Percentiles rank a stretch among this genome's conserved stretches.
phyloP scores from a whole-genome alignment of 2,329 filamentous ascomycete genomes.

The Juglanconis juglandina region DNA sequence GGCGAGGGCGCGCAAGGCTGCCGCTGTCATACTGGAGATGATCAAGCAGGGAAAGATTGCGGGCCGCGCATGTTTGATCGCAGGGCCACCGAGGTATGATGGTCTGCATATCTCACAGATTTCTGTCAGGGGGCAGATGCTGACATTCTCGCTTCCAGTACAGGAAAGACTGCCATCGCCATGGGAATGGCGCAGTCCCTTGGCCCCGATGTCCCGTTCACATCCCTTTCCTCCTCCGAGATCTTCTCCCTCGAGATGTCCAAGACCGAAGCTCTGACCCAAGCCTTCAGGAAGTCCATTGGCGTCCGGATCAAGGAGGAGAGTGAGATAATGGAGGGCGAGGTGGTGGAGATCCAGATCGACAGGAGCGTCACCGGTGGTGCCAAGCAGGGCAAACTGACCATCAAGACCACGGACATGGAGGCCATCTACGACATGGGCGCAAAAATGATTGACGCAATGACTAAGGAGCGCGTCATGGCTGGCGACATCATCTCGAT shows the following conservation, averaged over 20 bases:
- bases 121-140: background rate
- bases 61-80: slow-evolving; percentile 88
- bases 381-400: slow-evolving; percentile 97
- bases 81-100: slow-evolving; percentile 76
- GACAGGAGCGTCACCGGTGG: slow-evolving; percentile 94
- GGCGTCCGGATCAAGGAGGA: slow-evolving; percentile 98
- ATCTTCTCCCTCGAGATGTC: slow-evolving; percentile 99
- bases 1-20: slow-evolving; percentile 93
- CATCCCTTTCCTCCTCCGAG: slow-evolving; percentile 89
- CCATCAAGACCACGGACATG: slow-evolving; percentile 99
- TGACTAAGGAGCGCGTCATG: slow-evolving; percentile 99
- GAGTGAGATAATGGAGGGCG: slow-evolving; percentile 97
- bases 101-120: background rate
- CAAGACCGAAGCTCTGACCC: slow-evolving; percentile 95
- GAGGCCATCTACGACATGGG: slow-evolving; percentile 99
- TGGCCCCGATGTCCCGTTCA: slow-evolving; percentile 92
- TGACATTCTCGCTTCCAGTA: slow-evolving; percentile 49
- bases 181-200: slow-evolving; percentile 99
- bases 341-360: slow-evolving; percentile 98
- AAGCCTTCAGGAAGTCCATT: slow-evolving; percentile 98
- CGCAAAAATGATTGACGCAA: slow-evolving; percentile 98
- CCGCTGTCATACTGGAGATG: slow-evolving; percentile 96
- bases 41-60: slow-evolving; percentile 99
- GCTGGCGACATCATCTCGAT: slow-evolving; percentile 98
- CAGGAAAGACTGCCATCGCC: slow-evolving; percentile 95